Percentiles rank a stretch among this genome's conserved stretches.
Conservation (phyloP, 192 early-diverging fungal genomes). For the Coemansia sp. region DNA sequence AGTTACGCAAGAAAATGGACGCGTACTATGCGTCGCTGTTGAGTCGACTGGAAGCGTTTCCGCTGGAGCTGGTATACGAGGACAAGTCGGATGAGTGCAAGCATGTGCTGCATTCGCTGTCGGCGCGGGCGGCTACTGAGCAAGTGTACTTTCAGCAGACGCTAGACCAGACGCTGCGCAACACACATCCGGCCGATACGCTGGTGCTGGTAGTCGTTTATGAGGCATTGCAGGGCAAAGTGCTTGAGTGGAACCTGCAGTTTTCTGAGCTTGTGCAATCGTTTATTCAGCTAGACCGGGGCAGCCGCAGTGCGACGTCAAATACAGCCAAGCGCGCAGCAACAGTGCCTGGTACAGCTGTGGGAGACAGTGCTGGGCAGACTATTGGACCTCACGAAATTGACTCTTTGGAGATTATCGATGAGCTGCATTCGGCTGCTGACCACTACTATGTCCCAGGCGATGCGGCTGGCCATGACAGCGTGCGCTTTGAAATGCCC, state of each 20-base stretch:
- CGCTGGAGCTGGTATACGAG: constrained; percentile 73
- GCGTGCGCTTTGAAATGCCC: constrained; percentile 34
- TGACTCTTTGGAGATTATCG: constrained; percentile 41
- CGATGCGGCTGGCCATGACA: constrained; percentile 1
- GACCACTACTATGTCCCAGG: constrained; percentile 18
- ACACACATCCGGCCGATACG: constrained; percentile 73
- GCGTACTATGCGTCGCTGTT: constrained; percentile 85
- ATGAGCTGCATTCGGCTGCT: constrained; percentile 40
- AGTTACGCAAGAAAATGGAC: constrained; percentile 66
- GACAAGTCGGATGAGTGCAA: constrained; percentile 71
- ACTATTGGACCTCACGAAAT: constrained; percentile 13
- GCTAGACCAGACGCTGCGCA: constrained; percentile 80
- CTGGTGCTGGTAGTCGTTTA: constrained; percentile 79
- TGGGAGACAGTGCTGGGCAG: background rate
- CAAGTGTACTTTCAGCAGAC: constrained; percentile 80
- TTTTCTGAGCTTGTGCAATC: constrained; percentile 76
- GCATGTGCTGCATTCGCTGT: constrained; percentile 68
- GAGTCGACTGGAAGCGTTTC: constrained; percentile 77
- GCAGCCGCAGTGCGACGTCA: background rate
- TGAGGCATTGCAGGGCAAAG: constrained; percentile 73
- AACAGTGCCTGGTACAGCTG: background rate
- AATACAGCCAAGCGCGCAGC: constrained; percentile 16
- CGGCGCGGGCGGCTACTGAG: constrained; percentile 69
- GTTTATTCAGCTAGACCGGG: constrained; percentile 75
- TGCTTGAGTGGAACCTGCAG: constrained; percentile 79